Conservation (phyloP, 768 basidiomycete genomes). For the Pleurotus tuber-regium region DNA sequence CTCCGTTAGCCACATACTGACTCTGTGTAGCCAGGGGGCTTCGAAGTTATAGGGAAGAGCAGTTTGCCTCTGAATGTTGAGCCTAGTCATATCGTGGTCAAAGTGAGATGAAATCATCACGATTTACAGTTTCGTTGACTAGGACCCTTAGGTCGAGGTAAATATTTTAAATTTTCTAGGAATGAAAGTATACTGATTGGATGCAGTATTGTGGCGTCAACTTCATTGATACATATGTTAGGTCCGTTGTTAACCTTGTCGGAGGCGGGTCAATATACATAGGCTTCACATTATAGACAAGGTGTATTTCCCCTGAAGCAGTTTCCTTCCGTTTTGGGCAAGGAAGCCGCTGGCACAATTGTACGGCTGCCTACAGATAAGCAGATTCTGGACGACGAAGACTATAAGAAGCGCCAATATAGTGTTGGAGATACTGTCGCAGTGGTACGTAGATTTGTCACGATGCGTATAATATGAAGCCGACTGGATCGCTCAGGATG, state of each 20-base stretch:
- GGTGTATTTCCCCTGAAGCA: constrained; percentile 60
- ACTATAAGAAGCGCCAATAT: constrained; percentile 63
- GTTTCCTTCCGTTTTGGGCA: constrained; percentile 70
- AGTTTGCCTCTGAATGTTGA: constrained; percentile 56
- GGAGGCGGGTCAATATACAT: not conserved
- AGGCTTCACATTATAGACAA: constrained; percentile 33
- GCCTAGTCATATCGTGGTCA: constrained; percentile 57
- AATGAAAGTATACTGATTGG: no score
- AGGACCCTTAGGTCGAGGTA: not conserved
- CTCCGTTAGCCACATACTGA: no score
- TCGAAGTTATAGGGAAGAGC: constrained; percentile 73
- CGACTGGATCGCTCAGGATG: constrained; percentile 33
- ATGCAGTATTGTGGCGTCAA: constrained; percentile 76
- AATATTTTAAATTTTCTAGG: no score
- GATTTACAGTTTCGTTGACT: not conserved
- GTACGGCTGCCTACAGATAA: constrained; percentile 70
- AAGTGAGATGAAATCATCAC: constrained; percentile 21
- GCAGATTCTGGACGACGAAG: constrained; percentile 53
- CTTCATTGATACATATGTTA: constrained; percentile 83
- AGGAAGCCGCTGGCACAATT: constrained; percentile 77
- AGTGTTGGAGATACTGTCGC: constrained; percentile 71
- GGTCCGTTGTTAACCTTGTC: constrained; percentile 37
- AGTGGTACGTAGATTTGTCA: constrained; percentile 44
- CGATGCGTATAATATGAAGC: no score
- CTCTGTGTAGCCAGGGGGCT: constrained; percentile 52